Evolutionary conservation across 2,329 filamentous ascomycete genomes (phyloP), one percentile per base, ranked within the genome.

Genomic region (Aspergillus sergii): DNA sequence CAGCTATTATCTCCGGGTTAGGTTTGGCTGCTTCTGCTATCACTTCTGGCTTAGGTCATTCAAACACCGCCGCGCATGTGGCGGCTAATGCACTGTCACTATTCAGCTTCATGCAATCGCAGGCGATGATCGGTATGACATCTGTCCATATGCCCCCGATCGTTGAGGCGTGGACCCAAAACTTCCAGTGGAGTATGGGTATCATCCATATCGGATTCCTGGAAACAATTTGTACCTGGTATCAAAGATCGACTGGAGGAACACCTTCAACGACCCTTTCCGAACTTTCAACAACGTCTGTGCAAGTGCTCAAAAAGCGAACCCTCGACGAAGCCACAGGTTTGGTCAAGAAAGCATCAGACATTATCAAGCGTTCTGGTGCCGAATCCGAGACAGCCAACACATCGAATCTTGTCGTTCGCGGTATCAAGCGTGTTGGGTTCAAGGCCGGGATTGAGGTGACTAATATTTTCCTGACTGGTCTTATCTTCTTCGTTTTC

Each of bases 161-260:
- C 65, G 94, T 96, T 59, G 86, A 91, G 72, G 86, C 94, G 0
- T 98, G 94, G 94, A 97, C 94, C 1, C 94, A 97, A 80, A 94
- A 97, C 80, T 97, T 98, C 81, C 91, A 96, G 76, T 98, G 94
- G 94, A 96, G 91, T 73, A 95, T 98, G 92, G 94, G 94, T 71
- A 93, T 98, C 72, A 96, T 98, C 72, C 87, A 87, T 58, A 85
- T 97, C 48, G 84, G 83, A n/a, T 97, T 96, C 77, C 86, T 97
- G 81, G 93, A 98, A 81, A 84, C 84, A 55, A 91, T 97, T 73
- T 92, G 92, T 65, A 96, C 93, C 41, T 98, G 94, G 94, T 98
- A 97, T 76, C 94, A 97, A 80, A 91, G 94, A 65, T 87, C 94
- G 3, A 98, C 94, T 3, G 94, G 94, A 59, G 94, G 94, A 66